These are phyloP conservation scores for Vishniacozyma victoriae DNA, from an alignment of 768 basidiomycete genomes.

Conservation along the genomic window DNA sequence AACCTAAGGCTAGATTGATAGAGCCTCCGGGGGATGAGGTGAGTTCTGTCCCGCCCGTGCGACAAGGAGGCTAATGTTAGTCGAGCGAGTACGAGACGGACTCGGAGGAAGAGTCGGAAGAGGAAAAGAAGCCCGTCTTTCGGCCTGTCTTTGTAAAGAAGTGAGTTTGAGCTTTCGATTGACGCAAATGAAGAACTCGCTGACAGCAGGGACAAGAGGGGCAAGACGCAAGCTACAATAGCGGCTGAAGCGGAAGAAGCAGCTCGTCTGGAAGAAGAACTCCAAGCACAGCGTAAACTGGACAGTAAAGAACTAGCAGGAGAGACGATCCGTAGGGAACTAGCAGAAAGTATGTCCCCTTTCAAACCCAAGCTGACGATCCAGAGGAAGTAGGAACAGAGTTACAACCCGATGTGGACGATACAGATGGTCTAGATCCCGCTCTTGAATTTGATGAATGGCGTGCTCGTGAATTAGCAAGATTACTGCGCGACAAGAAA, in stretches of 20 bases:
- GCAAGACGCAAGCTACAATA: slow-evolving; percentile 47
- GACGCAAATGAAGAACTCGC: neutral
- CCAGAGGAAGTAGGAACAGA: slow-evolving; percentile 78
- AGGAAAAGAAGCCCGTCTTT: slow-evolving; percentile 64
- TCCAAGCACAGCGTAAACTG: slow-evolving; percentile 74
- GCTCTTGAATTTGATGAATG: slow-evolving; percentile 89
- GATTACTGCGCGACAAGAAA: slow-evolving; percentile 91
- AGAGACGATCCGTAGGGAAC: slow-evolving; percentile 83
- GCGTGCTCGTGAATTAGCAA: slow-evolving; percentile 85
- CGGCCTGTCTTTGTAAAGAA: slow-evolving; percentile 93
- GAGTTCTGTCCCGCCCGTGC: slow-evolving; percentile 17
- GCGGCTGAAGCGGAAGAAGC: slow-evolving; percentile 72
- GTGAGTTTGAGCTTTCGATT: slow-evolving; percentile 57
- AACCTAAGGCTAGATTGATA: slow-evolving; percentile 15
- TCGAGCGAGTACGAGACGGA: slow-evolving; percentile 82
- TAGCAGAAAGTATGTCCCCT: slow-evolving; percentile 71
- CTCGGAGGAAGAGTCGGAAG: slow-evolving; percentile 59
- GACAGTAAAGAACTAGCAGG: slow-evolving; percentile 90
- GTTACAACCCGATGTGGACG: slow-evolving; percentile 79
- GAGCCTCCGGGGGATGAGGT: slow-evolving; percentile 26
- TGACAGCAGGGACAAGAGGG: slow-evolving; percentile 19
- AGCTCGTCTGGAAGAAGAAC: slow-evolving; percentile 61
- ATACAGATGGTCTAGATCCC: slow-evolving; percentile 88
- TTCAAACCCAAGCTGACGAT: slow-evolving; percentile 1
- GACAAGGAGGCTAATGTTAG: slow-evolving; percentile 18